Conservation (phyloP, 2,329 filamentous ascomycete species). For the Penicillium oxalicum region DNA sequence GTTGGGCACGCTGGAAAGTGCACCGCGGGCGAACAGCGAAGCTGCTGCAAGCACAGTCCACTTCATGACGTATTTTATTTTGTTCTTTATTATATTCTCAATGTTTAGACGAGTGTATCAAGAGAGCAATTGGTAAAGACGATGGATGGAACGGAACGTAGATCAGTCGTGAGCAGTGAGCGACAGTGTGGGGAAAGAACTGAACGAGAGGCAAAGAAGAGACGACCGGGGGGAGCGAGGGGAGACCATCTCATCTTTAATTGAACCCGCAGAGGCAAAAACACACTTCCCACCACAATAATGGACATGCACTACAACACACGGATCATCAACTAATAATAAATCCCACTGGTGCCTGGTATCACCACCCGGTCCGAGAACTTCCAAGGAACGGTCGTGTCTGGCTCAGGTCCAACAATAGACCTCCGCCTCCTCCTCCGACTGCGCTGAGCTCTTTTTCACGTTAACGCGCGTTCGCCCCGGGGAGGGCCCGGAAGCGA, state of each 20-base stretch:
- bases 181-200: not conserved
- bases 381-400: not conserved
- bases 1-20: not conserved
- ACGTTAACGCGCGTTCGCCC: not conserved
- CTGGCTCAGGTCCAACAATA: not conserved
- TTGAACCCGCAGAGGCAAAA: not conserved
- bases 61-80: not conserved
- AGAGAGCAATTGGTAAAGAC: too few species aligned
- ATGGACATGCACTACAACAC: too few species aligned
- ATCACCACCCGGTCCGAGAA: not conserved
- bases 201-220: not conserved
- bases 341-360: not conserved
- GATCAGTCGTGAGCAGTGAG: not conserved
- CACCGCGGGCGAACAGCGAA: not conserved
- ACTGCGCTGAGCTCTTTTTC: not conserved
- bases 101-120: not conserved
- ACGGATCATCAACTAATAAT: not conserved
- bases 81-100: too few species aligned
- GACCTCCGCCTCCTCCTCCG: not conserved
- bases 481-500: constrained; percentile 2
- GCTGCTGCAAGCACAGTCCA: not conserved
- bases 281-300: too few species aligned
- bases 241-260: not conserved
- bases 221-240: not conserved
- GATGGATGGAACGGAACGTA: not conserved